Conservation (phyloP, 768 basidiomycete species). For the Harrya chromipes region DNA sequence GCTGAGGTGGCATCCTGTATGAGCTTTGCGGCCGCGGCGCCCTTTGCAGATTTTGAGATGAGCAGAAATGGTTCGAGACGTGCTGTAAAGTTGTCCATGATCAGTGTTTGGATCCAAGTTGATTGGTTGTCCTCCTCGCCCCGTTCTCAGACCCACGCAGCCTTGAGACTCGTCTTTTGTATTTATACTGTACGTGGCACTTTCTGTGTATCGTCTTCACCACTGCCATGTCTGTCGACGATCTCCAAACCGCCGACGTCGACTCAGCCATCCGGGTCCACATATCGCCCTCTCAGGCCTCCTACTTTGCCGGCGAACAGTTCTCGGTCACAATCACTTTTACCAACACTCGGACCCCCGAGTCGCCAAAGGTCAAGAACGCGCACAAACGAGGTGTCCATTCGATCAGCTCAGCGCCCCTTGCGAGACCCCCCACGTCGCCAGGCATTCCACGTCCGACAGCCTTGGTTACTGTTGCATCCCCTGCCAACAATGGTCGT, state of each 20-base stretch:
- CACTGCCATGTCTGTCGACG: constrained; percentile 17
- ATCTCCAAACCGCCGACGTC: constrained; percentile 13
- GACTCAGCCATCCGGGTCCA: constrained; percentile 63
- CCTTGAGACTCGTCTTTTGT: constrained; percentile 6
- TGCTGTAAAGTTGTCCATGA: constrained; percentile 49
- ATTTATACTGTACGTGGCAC: constrained; percentile 5
- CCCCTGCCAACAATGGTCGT: constrained; percentile 21
- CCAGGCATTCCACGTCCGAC: constrained; percentile 56
- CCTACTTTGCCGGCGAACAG: constrained; percentile 90
- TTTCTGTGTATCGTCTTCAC: neutral
- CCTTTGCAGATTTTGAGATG: constrained; percentile 89
- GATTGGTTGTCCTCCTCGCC: neutral
- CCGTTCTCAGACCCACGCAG: constrained; percentile 14
- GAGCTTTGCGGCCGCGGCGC: constrained; percentile 89
- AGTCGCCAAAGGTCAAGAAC: constrained; percentile 33
- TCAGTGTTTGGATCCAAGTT: constrained; percentile 17
- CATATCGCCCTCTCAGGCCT: constrained; percentile 77
- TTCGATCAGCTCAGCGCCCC: constrained; percentile 78
- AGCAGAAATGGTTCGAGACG: constrained; percentile 89
- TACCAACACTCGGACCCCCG: constrained; percentile 69
- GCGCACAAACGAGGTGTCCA: constrained; percentile 71
- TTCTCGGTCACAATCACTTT: constrained; percentile 86
- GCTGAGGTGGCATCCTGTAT: constrained; percentile 84
- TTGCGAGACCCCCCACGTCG: constrained; percentile 80
- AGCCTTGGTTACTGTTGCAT: constrained; percentile 24